Percentiles rank a stretch among this genome's conserved stretches.
Conservation (phyloP, 805 yeast genomes). For the Tetrapisispora pingtungensis region DNA sequence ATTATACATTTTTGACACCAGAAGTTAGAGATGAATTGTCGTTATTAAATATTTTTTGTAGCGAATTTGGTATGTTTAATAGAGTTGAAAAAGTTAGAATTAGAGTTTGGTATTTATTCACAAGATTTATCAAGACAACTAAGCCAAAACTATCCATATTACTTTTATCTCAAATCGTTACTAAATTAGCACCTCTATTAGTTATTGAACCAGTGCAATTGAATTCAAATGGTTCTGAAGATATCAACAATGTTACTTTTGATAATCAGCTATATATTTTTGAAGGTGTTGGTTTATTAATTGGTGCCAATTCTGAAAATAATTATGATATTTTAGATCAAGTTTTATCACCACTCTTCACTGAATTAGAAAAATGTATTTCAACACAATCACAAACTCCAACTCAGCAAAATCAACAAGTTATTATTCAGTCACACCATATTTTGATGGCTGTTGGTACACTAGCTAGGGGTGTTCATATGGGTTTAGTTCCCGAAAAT, state of each 20-base stretch:
- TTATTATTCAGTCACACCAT: slow-evolving; percentile 73
- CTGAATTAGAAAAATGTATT: slow-evolving; percentile 58
- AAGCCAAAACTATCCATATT: slow-evolving; percentile 50
- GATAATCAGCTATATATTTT: slow-evolving; percentile 73
- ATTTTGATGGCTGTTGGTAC: slow-evolving; percentile 83
- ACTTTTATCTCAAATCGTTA: slow-evolving; percentile 47
- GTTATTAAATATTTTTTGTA: slow-evolving; percentile 66
- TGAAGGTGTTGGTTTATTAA: slow-evolving; percentile 76
- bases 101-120: slow-evolving; percentile 85
- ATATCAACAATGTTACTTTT: slow-evolving; percentile 40
- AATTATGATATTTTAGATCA: slow-evolving; percentile 44
- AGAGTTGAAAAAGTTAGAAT: slow-evolving; percentile 60
- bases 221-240: slow-evolving; percentile 31
- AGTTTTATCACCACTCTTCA: slow-evolving; percentile 66
- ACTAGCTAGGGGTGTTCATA: slow-evolving; percentile 73
- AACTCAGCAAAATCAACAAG: slow-evolving; percentile 13
- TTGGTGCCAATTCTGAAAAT: slow-evolving; percentile 39
- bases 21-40: slow-evolving; percentile 42
- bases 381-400: slow-evolving; percentile 34
- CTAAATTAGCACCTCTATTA: slow-evolving; percentile 51
- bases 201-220: slow-evolving; percentile 36
- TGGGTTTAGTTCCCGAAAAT: slow-evolving; percentile 31
- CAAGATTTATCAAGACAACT: slow-evolving; percentile 68
- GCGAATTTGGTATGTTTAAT: slow-evolving; percentile 75
- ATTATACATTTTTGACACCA: slow-evolving; percentile 43